phyloP scores from a whole-genome alignment of 495 filamentous ascomycete genomes.

The Xylaria curta region DNA sequence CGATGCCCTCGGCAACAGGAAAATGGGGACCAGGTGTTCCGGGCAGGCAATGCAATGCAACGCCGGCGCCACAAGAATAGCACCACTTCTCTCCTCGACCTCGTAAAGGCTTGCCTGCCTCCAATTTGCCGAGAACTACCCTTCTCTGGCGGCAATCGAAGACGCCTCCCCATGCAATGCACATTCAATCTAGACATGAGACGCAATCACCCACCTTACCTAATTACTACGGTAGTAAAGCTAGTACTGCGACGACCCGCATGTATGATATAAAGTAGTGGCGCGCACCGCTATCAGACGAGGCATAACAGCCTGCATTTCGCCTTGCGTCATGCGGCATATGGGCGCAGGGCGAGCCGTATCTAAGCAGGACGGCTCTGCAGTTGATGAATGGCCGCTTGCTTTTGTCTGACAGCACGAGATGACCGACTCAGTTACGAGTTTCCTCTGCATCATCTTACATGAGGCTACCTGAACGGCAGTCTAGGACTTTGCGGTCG shows the following conservation, averaged over 20 bases:
- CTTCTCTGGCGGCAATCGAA: constrained; percentile 12
- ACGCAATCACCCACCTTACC: constrained; percentile 1
- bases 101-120: neutral
- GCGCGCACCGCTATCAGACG: neutral
- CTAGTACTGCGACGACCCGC: neutral
- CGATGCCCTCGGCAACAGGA: constrained; percentile 21
- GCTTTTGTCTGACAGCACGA: constrained; percentile 7
- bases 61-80: constrained; percentile 7
- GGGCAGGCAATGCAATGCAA: constrained; percentile 28
- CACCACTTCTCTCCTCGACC: neutral
- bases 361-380: neutral
- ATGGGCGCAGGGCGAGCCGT: neutral
- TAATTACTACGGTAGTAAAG: neutral
- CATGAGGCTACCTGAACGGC: neutral
- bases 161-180: constrained; percentile 10
- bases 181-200: neutral
- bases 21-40: neutral
- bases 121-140: constrained; percentile 8
- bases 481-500: neutral
- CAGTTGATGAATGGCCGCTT: neutral
- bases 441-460: neutral
- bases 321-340: neutral
- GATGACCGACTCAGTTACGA: neutral
- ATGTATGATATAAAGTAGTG: neutral
- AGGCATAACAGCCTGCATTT: neutral